These are phyloP conservation scores for Cyclotella choctawhatcheeana DNA, from an alignment of 108 stramenopile species.

Conservation along the genomic window DNA sequence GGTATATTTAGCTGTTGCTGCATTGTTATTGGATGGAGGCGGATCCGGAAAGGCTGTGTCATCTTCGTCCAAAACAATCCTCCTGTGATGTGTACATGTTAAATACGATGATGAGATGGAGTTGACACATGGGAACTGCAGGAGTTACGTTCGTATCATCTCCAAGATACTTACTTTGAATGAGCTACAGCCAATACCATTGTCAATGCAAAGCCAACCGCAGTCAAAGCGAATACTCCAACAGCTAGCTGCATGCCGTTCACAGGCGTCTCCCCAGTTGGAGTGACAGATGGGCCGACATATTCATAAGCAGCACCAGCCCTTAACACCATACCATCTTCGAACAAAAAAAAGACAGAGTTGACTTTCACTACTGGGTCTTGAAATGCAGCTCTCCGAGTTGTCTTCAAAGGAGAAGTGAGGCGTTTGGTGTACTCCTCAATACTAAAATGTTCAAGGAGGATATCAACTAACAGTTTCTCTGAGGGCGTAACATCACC, in stretches of 20 bases:
- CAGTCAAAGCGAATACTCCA: not conserved
- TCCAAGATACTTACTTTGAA: no score
- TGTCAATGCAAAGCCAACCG: not conserved
- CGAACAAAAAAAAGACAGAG: conserved; percentile 33
- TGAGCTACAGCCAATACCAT: conserved; percentile 13
- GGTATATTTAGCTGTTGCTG: not conserved
- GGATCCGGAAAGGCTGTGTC: not conserved
- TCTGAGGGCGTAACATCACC: conserved; percentile 15
- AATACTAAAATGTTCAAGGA: conserved; percentile 34
- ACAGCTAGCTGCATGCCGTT: conserved; percentile 6
- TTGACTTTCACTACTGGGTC: conserved; percentile 33
- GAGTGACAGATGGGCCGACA: not conserved
- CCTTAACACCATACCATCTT: conserved; percentile 21
- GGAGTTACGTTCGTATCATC: no score
- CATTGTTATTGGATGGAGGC: not conserved
- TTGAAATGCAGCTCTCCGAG: not conserved
- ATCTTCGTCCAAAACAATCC: conserved; percentile 2
- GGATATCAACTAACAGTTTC: conserved; percentile 17
- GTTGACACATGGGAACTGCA: no score
- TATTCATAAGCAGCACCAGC: conserved; percentile 15
- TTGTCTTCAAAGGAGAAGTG: conserved; percentile 4
- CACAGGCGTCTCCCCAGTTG: not conserved
- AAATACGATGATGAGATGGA: no score
- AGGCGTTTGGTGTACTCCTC: conserved; percentile 27
- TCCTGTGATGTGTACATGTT: no score